These are phyloP conservation scores for Celoporthe dispersa DNA, from an alignment of 2,329 filamentous ascomycete genomes.

Conservation along the genomic window DNA sequence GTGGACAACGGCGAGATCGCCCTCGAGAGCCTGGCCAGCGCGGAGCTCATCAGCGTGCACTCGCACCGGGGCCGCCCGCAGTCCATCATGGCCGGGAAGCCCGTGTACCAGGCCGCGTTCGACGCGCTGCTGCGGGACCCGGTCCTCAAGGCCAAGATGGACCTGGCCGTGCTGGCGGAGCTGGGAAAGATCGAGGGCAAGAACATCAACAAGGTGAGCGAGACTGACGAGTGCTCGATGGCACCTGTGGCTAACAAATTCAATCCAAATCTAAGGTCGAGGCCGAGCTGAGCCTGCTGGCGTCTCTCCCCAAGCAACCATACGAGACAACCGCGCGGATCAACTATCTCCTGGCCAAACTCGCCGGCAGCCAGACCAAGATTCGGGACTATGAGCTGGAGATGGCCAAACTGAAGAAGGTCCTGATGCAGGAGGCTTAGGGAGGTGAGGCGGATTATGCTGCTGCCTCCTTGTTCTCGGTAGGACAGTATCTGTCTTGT, in stretches of 20 bases:
- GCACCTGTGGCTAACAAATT: not conserved
- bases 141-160: constrained; percentile 74
- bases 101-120: constrained; percentile 87
- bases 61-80: constrained; percentile 77
- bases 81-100: constrained; percentile 78
- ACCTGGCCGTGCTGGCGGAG: constrained; percentile 71
- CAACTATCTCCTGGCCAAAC: constrained; percentile 73
- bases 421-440: constrained; percentile 51
- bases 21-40: constrained; percentile 79
- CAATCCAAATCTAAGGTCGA: constrained; percentile 54
- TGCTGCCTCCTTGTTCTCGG: too few relatives aligned
- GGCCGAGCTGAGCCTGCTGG: constrained; percentile 74
- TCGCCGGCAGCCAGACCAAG: constrained; percentile 74
- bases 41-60: constrained; percentile 81
- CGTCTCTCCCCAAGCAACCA: constrained; percentile 71
- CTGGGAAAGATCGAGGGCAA: constrained; percentile 73
- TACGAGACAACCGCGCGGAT: constrained; percentile 68
- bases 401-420: constrained; percentile 72
- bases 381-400: constrained; percentile 76
- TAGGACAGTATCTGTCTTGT: not conserved
- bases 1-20: constrained; percentile 71
- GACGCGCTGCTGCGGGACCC: constrained; percentile 70
- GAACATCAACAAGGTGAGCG: constrained; percentile 66
- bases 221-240: not conserved
- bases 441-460: too few relatives aligned